These are phyloP conservation scores for Aspergillus uvarum DNA, from an alignment of 2,329 filamentous ascomycete species.

Conservation along the genomic window DNA sequence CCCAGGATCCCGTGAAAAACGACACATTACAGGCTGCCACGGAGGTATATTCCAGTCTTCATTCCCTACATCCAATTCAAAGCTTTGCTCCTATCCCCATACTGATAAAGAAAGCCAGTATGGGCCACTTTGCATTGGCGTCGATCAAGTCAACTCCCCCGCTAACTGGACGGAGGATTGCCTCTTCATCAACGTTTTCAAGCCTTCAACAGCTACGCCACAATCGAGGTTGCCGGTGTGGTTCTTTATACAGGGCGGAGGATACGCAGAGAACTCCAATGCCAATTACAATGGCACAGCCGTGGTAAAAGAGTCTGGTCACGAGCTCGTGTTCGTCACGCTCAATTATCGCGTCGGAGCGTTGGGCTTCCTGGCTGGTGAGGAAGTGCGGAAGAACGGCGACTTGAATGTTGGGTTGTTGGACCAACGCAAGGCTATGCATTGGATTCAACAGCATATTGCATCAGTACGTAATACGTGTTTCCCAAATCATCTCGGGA, in stretches of 20 bases:
- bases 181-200: slow-evolving; percentile 36
- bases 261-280: slow-evolving; percentile 55
- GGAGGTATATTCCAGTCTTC: not conserved
- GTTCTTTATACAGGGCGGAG: slow-evolving; percentile 59
- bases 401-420: slow-evolving; percentile 63
- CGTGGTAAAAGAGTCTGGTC: slow-evolving; percentile 55
- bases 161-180: slow-evolving; percentile 44
- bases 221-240: slow-evolving; percentile 61
- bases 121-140: slow-evolving; percentile 59
- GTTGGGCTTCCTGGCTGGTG: slow-evolving; percentile 62
- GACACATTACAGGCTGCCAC: slow-evolving; percentile 50
- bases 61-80: not conserved
- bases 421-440: slow-evolving; percentile 60
- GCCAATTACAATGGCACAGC: slow-evolving; percentile 58
- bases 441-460: slow-evolving; percentile 64
- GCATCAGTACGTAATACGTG: slow-evolving; percentile 13
- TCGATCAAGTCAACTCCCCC: slow-evolving; percentile 62
- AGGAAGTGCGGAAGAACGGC: slow-evolving; percentile 55
- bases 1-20: slow-evolving; percentile 54
- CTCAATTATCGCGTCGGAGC: slow-evolving; percentile 69
- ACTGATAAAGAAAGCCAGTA: slow-evolving; percentile 15
- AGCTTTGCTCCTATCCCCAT: not conserved
- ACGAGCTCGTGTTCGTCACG: slow-evolving; percentile 64
- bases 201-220: slow-evolving; percentile 27
- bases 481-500: too few species aligned